Base-by-base conservation (phyloP, 805 yeast species). In the Cyberlindnera galapagoensis region DNA sequence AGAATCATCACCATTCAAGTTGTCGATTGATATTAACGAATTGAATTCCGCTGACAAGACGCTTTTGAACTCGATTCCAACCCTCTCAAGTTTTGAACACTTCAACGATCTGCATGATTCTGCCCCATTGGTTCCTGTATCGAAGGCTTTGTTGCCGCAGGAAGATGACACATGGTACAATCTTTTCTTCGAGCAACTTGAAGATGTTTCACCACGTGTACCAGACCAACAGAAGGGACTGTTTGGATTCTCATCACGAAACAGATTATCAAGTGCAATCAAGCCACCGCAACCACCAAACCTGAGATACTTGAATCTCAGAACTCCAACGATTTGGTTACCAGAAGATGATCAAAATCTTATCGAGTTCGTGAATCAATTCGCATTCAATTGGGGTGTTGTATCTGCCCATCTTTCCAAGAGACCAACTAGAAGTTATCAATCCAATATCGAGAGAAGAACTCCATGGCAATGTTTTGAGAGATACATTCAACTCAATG, bases 391-490 rank as follows among this genome's bases (percentile, higher is more conserved):
- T 52, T 92, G 98, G 98, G 87, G 80, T 39, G 70, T 88, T 31
- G 85, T 92, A 15, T 76, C 96, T 3, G 82, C 88, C 6, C 84
- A 82, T 51, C 62, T 92, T 54, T 70, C 81, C 27, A 69, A 79
- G 3, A 65, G 70, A 31, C 72, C 86, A 3, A 72, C 85, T 0
- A 67, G 75, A 42, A 73, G 80, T 10, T 87, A 85, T 54, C 72
- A 77, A 23, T 82, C 97, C 1, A 87, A 85, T 49, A 85, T 87
- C 36, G 97, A 92, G 56, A 73, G 97, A 49, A 71, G 98, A 49
- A 92, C 97, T 0, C 94, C 98, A 0, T 92, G 98, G 98, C 97
- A 90, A 55, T 90, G 97, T 55, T 92, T 92, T 62, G 98, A 92
- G 57, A 66, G 98, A 44, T 92, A 90, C 65, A 80, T 88, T 39